phyloP scores from a whole-genome alignment of 495 filamentous ascomycete species.

The Annulohypoxylon maeteangense region DNA sequence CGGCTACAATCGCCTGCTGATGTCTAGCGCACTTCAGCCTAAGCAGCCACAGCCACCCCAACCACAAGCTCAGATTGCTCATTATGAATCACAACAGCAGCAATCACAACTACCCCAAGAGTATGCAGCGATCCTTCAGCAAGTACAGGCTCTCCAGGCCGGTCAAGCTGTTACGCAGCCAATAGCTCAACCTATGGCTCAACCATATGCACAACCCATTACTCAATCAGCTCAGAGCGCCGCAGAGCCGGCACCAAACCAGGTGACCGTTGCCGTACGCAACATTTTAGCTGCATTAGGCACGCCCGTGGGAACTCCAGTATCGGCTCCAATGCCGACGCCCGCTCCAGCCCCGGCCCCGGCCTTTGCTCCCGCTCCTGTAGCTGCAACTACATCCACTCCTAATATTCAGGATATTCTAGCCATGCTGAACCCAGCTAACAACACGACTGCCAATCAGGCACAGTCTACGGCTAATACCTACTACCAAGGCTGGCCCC shows the following conservation, averaged over 20 bases:
- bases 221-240: slow-evolving; percentile 16
- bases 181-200: slow-evolving; percentile 5
- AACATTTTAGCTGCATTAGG: slow-evolving; percentile 32
- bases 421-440: slow-evolving; percentile 1
- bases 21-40: slow-evolving; percentile 36
- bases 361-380: not conserved
- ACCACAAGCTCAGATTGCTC: not conserved
- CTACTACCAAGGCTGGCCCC: slow-evolving; percentile 22
- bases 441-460: not conserved
- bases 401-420: slow-evolving; percentile 3
- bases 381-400: not conserved
- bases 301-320: slow-evolving; percentile 3
- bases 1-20: slow-evolving; percentile 46
- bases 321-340: not conserved
- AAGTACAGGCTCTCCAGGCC: slow-evolving; percentile 48
- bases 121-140: slow-evolving; percentile 37
- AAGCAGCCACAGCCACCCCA: slow-evolving; percentile 17
- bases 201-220: slow-evolving; percentile 3
- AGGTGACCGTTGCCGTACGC: slow-evolving; percentile 11
- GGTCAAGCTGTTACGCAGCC: slow-evolving; percentile 28
- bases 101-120: not conserved
- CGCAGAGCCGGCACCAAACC: slow-evolving; percentile 10
- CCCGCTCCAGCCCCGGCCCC: not conserved
- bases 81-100: slow-evolving; percentile 32
- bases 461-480: not conserved